A percentile compares a stretch with the other conserved stretches of the same genome.
Conservation (phyloP, 148 eudicot species). For the Vaccinium vitisidaea region DNA sequence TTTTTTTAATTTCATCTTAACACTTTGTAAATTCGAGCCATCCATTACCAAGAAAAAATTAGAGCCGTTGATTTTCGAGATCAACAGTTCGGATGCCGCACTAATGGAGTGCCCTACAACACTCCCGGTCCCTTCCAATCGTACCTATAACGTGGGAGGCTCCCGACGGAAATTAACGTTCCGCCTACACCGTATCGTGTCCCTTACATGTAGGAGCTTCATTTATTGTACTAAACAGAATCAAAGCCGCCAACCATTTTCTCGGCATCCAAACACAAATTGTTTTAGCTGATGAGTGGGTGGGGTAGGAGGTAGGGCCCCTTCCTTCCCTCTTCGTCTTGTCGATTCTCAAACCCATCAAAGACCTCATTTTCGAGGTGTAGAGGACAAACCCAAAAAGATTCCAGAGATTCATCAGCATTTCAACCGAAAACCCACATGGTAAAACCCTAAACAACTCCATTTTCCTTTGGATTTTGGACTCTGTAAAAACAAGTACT, state of each 20-base stretch:
- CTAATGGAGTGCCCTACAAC: no score
- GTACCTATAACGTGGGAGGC: neutral
- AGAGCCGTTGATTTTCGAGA: no score
- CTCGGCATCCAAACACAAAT: neutral
- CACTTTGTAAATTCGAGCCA: no score
- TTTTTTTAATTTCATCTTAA: no score
- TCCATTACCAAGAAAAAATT: no score
- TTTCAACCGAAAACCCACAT: neutral
- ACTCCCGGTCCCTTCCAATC: neutral
- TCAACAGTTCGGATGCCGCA: no score
- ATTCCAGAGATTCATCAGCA: neutral
- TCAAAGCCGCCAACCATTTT: neutral
- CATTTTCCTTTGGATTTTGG: neutral
- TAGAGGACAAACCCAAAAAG: neutral
- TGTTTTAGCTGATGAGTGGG: neutral
- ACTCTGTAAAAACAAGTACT: neutral
- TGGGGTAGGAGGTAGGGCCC: no score
- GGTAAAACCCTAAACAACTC: constrained; percentile 10
- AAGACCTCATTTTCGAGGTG: constrained; percentile 4
- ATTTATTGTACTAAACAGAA: neutral
- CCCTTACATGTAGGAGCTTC: neutral
- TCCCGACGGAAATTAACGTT: neutral
- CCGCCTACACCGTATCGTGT: neutral
- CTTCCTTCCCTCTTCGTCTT: neutral
- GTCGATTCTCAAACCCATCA: neutral